Conservation (phyloP, 2,329 filamentous ascomycete species). For the Hypocreales sp. region DNA sequence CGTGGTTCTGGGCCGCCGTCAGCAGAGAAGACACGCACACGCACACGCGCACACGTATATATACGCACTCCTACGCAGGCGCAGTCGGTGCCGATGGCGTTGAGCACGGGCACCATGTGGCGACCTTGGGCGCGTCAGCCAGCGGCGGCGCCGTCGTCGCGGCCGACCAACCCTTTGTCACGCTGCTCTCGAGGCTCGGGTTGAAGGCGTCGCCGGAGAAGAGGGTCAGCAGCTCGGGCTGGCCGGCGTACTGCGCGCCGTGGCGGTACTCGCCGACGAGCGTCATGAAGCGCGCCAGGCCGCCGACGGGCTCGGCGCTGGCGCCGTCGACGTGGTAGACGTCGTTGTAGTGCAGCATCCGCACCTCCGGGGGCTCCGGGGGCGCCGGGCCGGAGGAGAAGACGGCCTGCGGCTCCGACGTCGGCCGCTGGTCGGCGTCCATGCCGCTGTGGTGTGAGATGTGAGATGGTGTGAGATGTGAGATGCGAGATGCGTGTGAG, state of each 20-base stretch:
- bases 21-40: background rate
- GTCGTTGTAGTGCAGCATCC: constrained; percentile 85
- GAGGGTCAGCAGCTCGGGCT: constrained; percentile 56
- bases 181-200: constrained; percentile 72
- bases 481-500: too few species aligned
- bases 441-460: too few species aligned
- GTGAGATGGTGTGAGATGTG: too few species aligned
- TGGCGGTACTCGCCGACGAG: constrained; percentile 61
- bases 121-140: constrained; percentile 29
- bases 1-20: constrained; percentile 51
- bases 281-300: constrained; percentile 66
- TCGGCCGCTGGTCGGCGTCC: background rate
- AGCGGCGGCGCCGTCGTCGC: background rate
- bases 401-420: constrained; percentile 12
- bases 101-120: constrained; percentile 81
- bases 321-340: constrained; percentile 73
- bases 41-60: background rate
- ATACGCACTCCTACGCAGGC: constrained; percentile 64
- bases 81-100: constrained; percentile 59
- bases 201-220: constrained; percentile 93
- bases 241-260: constrained; percentile 41
- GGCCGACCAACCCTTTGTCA: constrained; percentile 56
- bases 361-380: constrained; percentile 42
- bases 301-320: constrained; percentile 71
- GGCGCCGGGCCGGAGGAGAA: constrained; percentile 7